These are phyloP conservation scores for Penicillium malachiteum DNA, from an alignment of 495 filamentous ascomycete genomes.

Conservation along the genomic window DNA sequence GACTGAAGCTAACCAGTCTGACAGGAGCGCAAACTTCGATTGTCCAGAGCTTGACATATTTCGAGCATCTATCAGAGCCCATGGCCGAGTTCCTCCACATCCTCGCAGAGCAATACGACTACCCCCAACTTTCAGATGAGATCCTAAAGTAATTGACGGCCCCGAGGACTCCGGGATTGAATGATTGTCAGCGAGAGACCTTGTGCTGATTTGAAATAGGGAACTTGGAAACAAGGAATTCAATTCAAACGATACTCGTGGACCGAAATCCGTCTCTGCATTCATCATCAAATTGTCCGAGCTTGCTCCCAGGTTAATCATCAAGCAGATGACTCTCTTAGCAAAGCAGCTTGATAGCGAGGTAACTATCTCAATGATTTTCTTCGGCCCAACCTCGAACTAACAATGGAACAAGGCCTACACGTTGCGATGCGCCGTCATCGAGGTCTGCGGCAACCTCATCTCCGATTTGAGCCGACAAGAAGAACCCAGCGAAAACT, in stretches of 20 bases:
- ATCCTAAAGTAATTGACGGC: conserved; percentile 59
- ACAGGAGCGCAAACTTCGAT: conserved; percentile 95
- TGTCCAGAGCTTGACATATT: conserved; percentile 95
- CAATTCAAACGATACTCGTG: conserved; percentile 90
- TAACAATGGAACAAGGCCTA: conserved; percentile 63
- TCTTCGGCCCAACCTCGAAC: neutral
- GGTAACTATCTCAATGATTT: conserved; percentile 39
- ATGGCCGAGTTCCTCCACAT: conserved; percentile 99
- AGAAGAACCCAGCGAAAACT: conserved; percentile 84
- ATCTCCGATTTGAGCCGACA: conserved; percentile 86
- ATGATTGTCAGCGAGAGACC: neutral
- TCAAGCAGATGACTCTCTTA: conserved; percentile 93
- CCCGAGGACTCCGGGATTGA: neutral
- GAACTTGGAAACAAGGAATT: conserved; percentile 98
- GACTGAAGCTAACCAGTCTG: conserved; percentile 13
- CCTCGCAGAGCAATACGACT: conserved; percentile 94
- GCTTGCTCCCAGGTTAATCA: conserved; percentile 83
- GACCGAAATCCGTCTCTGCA: conserved; percentile 95
- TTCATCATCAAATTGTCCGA: conserved; percentile 98
- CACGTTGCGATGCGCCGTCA: conserved; percentile 85
- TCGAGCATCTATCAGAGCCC: conserved; percentile 94
- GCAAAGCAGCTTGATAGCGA: conserved; percentile 95
- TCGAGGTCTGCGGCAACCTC: conserved; percentile 98
- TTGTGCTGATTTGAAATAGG: conserved; percentile 40
- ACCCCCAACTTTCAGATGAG: conserved; percentile 92